Evolutionary conservation across 495 filamentous ascomycete species (phyloP).

Genomic region (Daldinia loculata): DNA sequence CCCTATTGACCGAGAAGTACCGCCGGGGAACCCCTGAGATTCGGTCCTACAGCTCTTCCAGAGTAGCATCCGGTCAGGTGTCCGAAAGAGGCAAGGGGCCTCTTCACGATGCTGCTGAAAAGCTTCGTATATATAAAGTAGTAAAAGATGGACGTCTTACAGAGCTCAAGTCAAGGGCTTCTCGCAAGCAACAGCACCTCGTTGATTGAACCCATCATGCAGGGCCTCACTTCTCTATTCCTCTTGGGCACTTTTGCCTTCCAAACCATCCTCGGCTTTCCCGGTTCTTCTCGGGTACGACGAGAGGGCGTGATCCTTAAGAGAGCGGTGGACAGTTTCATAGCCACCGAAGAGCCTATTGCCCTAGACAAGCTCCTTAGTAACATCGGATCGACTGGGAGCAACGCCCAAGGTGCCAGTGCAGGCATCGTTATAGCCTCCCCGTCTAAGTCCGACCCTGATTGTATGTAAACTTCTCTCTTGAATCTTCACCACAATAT

Average conservation of each 20-base stretch:
- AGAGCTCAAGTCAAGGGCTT: slow-evolving; percentile 27
- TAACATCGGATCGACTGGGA: slow-evolving; percentile 68
- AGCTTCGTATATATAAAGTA: slow-evolving; percentile 36
- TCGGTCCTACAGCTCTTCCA: slow-evolving; percentile 36
- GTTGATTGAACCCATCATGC: slow-evolving; percentile 54
- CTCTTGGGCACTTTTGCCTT: slow-evolving; percentile 58
- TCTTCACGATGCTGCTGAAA: slow-evolving; percentile 32
- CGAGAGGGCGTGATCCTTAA: slow-evolving; percentile 54
- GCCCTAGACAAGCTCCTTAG: slow-evolving; percentile 62
- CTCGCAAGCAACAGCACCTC: slow-evolving; percentile 41
- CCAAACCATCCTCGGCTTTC: slow-evolving; percentile 56
- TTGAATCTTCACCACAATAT: background rate
- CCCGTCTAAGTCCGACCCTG: slow-evolving; percentile 64
- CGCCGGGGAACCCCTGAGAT: slow-evolving; percentile 31
- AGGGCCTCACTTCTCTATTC: slow-evolving; percentile 55
- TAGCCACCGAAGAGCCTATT: slow-evolving; percentile 62
- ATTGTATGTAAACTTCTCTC: slow-evolving; percentile 60
- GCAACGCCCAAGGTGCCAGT: slow-evolving; percentile 54
- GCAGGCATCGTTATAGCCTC: slow-evolving; percentile 69
- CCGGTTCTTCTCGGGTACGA: slow-evolving; percentile 43
- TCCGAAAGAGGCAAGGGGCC: slow-evolving; percentile 32
- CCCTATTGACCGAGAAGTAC: slow-evolving; percentile 30
- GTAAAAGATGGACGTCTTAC: slow-evolving; percentile 40
- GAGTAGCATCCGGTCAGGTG: slow-evolving; percentile 27
- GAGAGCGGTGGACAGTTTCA: slow-evolving; percentile 62